Percentiles rank a stretch among this genome's conserved stretches.
Conservation (phyloP, 129 eudicot species). For the Lactuca saligna region DNA sequence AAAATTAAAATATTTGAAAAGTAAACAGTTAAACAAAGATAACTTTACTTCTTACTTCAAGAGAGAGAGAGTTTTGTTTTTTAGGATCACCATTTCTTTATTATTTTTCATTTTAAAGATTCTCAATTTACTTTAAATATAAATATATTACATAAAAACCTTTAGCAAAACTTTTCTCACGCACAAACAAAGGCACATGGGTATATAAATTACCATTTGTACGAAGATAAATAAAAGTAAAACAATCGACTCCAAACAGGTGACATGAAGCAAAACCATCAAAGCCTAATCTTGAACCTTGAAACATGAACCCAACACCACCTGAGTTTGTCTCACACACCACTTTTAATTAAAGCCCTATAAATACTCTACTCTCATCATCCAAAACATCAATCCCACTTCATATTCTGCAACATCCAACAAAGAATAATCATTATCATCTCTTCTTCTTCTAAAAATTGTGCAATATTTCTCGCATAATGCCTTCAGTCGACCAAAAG, state of each 20-base stretch:
- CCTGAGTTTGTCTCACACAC: constrained; percentile 30
- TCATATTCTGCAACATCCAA: neutral
- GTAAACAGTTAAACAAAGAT: no score
- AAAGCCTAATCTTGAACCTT: constrained; percentile 27
- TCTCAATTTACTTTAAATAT: no score
- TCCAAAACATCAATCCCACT: constrained; percentile 17
- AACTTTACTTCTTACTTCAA: no score
- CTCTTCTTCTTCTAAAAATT: neutral
- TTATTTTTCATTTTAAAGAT: no score
- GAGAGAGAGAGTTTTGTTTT: no score
- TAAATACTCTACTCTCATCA: constrained; percentile 29
- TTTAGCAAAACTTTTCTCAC: no score
- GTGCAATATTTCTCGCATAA: neutral
- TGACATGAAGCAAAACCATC: constrained; percentile 50
- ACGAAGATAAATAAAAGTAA: neutral
- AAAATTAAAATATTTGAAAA: no score
- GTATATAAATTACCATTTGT: neutral
- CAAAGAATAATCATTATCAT: neutral
- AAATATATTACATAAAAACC: no score
- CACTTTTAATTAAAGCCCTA: constrained; percentile 15
- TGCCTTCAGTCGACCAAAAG: constrained; percentile 69
- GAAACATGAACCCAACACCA: constrained; percentile 28
- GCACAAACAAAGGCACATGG: neutral
- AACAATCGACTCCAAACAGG: constrained; percentile 27
- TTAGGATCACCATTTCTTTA: no score